Percentiles rank a stretch among this genome's conserved stretches.
phyloP scores from a whole-genome alignment of 768 basidiomycete genomes.

The Dioszegia aurantiaca region DNA sequence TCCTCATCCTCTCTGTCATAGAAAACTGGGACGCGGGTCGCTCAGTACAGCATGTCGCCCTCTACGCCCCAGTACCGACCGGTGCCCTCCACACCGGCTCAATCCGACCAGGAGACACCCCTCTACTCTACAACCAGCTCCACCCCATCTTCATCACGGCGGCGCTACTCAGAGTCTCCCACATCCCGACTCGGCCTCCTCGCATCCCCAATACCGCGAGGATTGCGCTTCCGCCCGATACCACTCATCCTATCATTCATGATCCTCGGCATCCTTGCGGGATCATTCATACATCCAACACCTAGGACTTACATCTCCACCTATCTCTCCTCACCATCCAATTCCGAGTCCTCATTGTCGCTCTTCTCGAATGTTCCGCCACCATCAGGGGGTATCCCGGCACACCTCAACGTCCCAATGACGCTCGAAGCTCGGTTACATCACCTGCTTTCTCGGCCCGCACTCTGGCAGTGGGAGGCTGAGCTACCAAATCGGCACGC shows the following conservation, averaged over 20 bases:
- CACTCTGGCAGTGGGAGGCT: slow-evolving; percentile 42
- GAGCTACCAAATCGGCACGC: slow-evolving; percentile 34
- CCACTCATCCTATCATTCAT: slow-evolving; percentile 18
- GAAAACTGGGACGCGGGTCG: background rate
- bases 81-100: background rate
- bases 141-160: slow-evolving; percentile 7
- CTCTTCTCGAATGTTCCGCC: slow-evolving; percentile 21
- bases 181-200: slow-evolving; percentile 6
- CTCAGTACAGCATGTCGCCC: slow-evolving; percentile 10
- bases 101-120: background rate
- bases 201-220: slow-evolving; percentile 15
- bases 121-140: background rate
- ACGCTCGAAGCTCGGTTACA: slow-evolving; percentile 34
- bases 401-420: slow-evolving; percentile 27
- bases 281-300: slow-evolving; percentile 14
- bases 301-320: slow-evolving; percentile 5
- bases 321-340: slow-evolving; percentile 10
- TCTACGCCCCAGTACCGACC: slow-evolving; percentile 11
- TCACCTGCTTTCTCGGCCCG: slow-evolving; percentile 36
- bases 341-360: slow-evolving; percentile 11
- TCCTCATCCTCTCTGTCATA: background rate
- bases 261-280: slow-evolving; percentile 19
- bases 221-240: slow-evolving; percentile 7
- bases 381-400: slow-evolving; percentile 25
- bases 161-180: slow-evolving; percentile 9